Percentiles rank a stretch among this genome's conserved stretches.
Evolutionary conservation across 106 monocot species (phyloP).

Genomic region (Chionographis japonica): DNA sequence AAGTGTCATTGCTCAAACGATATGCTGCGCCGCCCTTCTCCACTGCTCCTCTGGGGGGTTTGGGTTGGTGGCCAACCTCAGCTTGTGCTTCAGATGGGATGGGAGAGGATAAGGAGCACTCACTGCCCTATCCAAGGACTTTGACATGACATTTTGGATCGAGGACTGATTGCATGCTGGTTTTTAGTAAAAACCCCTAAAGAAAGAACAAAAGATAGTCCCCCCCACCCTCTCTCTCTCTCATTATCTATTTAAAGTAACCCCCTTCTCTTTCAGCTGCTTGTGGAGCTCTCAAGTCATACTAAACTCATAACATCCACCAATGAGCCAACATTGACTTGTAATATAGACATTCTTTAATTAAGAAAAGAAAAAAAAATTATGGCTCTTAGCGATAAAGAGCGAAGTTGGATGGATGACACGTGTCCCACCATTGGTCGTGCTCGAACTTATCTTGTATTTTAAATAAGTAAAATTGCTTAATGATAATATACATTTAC

Average conservation of each 20-base stretch:
- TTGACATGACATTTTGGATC: slow-evolving; percentile 13
- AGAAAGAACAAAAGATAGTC: background rate
- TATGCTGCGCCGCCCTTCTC: background rate
- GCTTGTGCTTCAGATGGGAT: background rate
- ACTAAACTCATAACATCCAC: background rate
- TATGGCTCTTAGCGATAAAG: no score
- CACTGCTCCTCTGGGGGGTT: background rate
- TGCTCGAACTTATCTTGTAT: no score
- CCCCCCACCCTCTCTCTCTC: no score
- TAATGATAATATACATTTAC: no score
- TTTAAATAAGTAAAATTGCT: no score
- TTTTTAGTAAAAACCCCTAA: background rate
- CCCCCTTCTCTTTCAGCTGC: background rate
- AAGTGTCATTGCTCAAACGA: slow-evolving; percentile 3
- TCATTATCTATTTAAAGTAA: no score
- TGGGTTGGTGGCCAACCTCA: slow-evolving; percentile 4
- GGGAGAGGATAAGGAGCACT: slow-evolving; percentile 19
- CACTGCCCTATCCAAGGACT: background rate
- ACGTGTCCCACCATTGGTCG: no score
- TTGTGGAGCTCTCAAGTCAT: background rate
- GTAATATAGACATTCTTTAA: background rate
- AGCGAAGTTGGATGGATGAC: no score
- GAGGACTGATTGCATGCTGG: background rate
- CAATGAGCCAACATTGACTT: background rate
- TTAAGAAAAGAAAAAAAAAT: background rate